Evolutionary conservation across 192 early-diverging fungal species (phyloP), one percentile per base, ranked within the genome.

Genomic region (Umbelopsis vinacea): DNA sequence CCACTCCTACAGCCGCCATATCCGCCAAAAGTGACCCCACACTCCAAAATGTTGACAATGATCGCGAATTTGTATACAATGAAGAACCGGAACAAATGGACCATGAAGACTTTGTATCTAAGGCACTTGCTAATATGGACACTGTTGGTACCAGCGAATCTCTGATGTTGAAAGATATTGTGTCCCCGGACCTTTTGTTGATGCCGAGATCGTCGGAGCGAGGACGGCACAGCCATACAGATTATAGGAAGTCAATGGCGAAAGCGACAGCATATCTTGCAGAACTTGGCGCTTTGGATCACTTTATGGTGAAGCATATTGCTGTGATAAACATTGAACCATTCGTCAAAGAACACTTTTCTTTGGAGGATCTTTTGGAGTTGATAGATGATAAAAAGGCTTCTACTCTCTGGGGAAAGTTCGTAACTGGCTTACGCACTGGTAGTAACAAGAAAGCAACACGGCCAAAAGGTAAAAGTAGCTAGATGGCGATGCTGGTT

Each of bases 231-330:
- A 63, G 57, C 7, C 57, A 63, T 35, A 63, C 57, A 11, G 57
- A 63, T 8, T 63, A 63, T 37, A 22, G 26, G 69, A 79, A 60
- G 50, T 79, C 19, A 68, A 69, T 71, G 77, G 77, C 74, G 60
- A 63, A 55, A 60, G 37, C 40, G 1, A 50, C 40, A 24, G 40
- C 38, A 29, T 89, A 86, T 71, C 71, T 92, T 14, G 80, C 82
- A 9, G 93, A 95, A 68, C 72, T 93, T 10, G 88, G 88, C 17
- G 92, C 92, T 8, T 79, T 96, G n/a, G 92, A 94, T 71, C 85
- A 89, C 52, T 90, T 96, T 79, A 91, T 91, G 40, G 91, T 94
- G 23, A 89, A 92, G 52, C 94, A 96, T 55, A 82, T 93, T 37
- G 97, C 96, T 14, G 92, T 94, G 2, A 78, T 91, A 40, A 84